Base-by-base conservation (phyloP, 768 basidiomycete genomes). In the Coprinopsis marcescibilis region DNA sequence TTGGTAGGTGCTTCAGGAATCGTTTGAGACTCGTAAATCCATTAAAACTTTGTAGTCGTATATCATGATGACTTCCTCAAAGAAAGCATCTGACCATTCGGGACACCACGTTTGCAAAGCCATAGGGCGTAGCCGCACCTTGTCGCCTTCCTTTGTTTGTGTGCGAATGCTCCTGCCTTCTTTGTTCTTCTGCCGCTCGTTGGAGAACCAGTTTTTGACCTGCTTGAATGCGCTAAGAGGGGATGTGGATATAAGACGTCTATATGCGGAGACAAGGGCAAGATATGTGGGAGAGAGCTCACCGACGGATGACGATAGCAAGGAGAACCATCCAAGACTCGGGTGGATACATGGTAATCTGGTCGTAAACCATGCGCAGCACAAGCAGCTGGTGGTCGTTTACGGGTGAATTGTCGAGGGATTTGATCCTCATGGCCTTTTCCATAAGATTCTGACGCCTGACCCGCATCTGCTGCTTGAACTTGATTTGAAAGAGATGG, bases 181-280 rank as follows among this genome's bases (percentile, higher is more conserved):
- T 48, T 63, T 65, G 38, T 66, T 65, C 50, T 72, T 71, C 55
- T 72, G 80, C 34, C 80, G 71, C 61, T 80, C 73, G 60, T 83
- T 83, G 3, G 78, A 78, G 50, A 83, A 83, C 80, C 80, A 82
- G 52, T 80, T 80, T 62, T 77, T 80, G 45, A 81, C 72, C 60
- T 80, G 79, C 55, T 73, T 74, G 55, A 76, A 77, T 39, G 78
- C 72, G 52, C 78, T 79, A 32, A n/a, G 8, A 57, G 39, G 41
- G 30, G 30, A 19, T 33, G 23, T 42, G 27, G 40, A 50, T 39
- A 47, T 43, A 40, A 48, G 32, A 21, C 39, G 34, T 27, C 32
- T 23, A 39, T 30, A 46, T 36, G 8, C n/a, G 6, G 25, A 43
- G 48, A 39, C 34, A 29, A 38, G 37, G 51, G 25, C n/a, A n/a